Evolutionary conservation across 1,284 basidiomycete genomes (phyloP).

Genomic region (Ustilago loliicola): DNA sequence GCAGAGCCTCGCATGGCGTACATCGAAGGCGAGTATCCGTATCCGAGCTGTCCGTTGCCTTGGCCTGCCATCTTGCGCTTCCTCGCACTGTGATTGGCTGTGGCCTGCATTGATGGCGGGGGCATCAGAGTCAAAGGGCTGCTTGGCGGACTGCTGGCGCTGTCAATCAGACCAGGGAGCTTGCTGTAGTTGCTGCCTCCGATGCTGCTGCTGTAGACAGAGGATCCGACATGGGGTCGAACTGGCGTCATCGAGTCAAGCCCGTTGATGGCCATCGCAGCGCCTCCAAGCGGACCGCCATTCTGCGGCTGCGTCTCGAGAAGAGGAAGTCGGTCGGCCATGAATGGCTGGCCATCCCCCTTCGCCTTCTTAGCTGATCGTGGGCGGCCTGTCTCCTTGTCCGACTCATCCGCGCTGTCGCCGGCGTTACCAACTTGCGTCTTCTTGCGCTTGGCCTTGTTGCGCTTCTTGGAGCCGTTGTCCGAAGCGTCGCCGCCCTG

Average conservation of each 20-base stretch:
- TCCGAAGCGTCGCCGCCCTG: constrained; percentile 18
- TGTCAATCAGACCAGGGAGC: constrained; percentile 60
- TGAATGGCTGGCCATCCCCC: neutral
- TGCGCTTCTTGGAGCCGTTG: constrained; percentile 40
- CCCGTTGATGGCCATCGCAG: constrained; percentile 34
- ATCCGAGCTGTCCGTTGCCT: constrained; percentile 42
- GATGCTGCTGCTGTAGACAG: constrained; percentile 52
- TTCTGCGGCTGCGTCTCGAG: constrained; percentile 46
- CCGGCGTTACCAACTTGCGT: constrained; percentile 18
- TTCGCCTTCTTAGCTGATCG: constrained; percentile 38
- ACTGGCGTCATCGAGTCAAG: constrained; percentile 49
- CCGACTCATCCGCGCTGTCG: constrained; percentile 42
- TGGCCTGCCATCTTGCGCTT: constrained; percentile 57
- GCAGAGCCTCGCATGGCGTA: constrained; percentile 46
- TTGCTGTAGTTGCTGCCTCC: constrained; percentile 52
- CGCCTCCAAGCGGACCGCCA: constrained; percentile 13
- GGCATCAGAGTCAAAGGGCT: constrained; percentile 61
- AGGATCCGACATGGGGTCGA: constrained; percentile 39
- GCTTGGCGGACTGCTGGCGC: constrained; percentile 61
- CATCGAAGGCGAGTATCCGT: constrained; percentile 45
- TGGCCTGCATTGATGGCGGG: constrained; percentile 53
- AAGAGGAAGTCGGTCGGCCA: constrained; percentile 46
- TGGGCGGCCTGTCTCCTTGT: constrained; percentile 28
- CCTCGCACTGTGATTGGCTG: constrained; percentile 54
- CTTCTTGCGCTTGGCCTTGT: constrained; percentile 52